phyloP scores from a whole-genome alignment of 805 yeast species.

The Monosporozyma solicola region DNA sequence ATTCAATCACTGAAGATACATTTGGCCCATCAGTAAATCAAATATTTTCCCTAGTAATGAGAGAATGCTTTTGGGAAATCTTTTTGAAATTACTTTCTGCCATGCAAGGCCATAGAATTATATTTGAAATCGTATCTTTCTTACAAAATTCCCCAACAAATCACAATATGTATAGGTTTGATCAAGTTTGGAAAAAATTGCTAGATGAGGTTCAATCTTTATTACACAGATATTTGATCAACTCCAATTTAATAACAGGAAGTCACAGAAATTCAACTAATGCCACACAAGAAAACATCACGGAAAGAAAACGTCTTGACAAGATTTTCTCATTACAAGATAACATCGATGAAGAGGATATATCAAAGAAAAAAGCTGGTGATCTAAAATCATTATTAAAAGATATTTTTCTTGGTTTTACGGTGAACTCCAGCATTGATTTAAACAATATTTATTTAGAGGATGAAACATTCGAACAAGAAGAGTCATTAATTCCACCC shows the following conservation, averaged over 20 bases:
- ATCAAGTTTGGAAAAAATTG: slow-evolving; percentile 37
- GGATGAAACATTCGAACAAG: slow-evolving; percentile 48
- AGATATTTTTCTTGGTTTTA: slow-evolving; percentile 65
- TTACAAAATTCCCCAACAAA: slow-evolving; percentile 15
- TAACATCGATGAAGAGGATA: slow-evolving; percentile 19
- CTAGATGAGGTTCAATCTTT: slow-evolving; percentile 26
- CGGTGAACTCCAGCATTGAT: slow-evolving; percentile 30
- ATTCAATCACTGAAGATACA: slow-evolving; percentile 13
- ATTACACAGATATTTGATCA: slow-evolving; percentile 17
- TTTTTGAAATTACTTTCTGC: slow-evolving; percentile 55
- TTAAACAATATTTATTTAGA: slow-evolving; percentile 43
- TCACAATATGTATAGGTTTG: slow-evolving; percentile 28
- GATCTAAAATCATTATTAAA: slow-evolving; percentile 41
- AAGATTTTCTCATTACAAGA: slow-evolving; percentile 20
- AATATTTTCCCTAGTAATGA: slow-evolving; percentile 45
- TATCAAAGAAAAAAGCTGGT: slow-evolving; percentile 29
- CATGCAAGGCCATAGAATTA: slow-evolving; percentile 60
- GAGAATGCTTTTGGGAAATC: slow-evolving; percentile 64
- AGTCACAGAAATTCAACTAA: not conserved
- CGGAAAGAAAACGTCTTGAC: slow-evolving; percentile 5
- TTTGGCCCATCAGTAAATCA: slow-evolving; percentile 38
- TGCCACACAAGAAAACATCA: slow-evolving; percentile 6
- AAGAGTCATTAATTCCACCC: slow-evolving; percentile 58
- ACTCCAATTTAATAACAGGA: slow-evolving; percentile 9
- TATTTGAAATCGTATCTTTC: slow-evolving; percentile 44